Evolutionary conservation across 2,329 filamentous ascomycete species (phyloP), one percentile per base, ranked within the genome.

Genomic region (Fusarium paranaense): DNA sequence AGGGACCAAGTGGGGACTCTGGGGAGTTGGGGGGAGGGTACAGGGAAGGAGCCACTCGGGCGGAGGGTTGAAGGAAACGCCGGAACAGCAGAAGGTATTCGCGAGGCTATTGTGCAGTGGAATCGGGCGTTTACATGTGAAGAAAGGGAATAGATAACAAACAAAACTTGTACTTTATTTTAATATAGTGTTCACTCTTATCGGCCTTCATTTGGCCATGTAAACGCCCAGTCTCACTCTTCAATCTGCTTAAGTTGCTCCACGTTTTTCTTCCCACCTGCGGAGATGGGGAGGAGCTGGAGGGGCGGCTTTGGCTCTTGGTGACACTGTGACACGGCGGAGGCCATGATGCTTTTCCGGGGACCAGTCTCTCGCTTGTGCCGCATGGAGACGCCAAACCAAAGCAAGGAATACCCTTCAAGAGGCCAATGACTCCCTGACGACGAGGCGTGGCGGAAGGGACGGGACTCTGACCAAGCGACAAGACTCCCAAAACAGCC

Each of bases 11-110:
- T 75, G 72, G 73, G 59, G 73, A n/a, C 50, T 40, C 64, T 64
- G 63, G 62, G 57, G 69, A 69, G 50, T 71, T 68, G 66, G 72
- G 66, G 72, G 72, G 62, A 69, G 69, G 72, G 72, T 30, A n/a
- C 33, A 38, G 20, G 45, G 52, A 37, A 45, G 62, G 62, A 37
- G 62, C 52, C 50, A 35, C 52, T 52, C 47, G 47, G 47, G 27
- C 47, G 18, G 27, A 54, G 3, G 47, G 27, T 20, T 54, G 47
- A 54, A 54, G 47, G 47, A 54, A 54, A 54, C 27, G 47, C 47
- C 47, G 27, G 47, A 54, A 54, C 47, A 54, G 27, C 10, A 56
- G 64, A 67, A 33, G 64, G 35, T 47, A 32, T 54, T 54, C 18
- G n/a, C 18, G 27, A 30, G 47, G 47, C n/a, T 32, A 32, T 54